Base-by-base conservation (phyloP, 257 asterid genomes). In the Fraxinus pennsylvanica region DNA sequence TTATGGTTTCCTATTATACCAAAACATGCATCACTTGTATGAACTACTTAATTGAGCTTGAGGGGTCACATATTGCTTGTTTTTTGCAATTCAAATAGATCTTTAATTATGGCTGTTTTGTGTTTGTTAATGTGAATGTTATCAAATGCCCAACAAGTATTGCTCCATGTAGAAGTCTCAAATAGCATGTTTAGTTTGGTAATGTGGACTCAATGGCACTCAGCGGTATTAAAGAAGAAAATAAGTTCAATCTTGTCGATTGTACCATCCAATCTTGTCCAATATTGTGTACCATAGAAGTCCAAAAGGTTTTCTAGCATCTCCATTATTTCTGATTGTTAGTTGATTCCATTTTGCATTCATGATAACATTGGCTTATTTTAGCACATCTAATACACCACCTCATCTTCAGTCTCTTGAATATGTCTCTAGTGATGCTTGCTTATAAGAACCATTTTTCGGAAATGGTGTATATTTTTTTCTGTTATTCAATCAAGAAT, bases 21-120 rank as follows among this genome's bases (percentile, higher is more conserved):
- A 50, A 50, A 36, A 65, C 8, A 52, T 38, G 10, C 63, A 2
- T 38, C 21, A 6, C 9, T 72, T 14, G 12, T 47, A 19, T 71
- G 68, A 30, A 1, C 63, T 72, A 30, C 68, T 29, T 68, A 45
- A 43, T 9, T 68, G 39, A 75, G 83, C 77, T 81, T 78, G 73
- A 77, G 78, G 25, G 25, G n/a, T 45, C 21, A 29, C 25, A 8
- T 73, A 3, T 54, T 52, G 33, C 72, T 74, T 54, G 33, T 21
- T 30, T 69, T 39, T 2, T 9, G 30, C 22, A 45, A 8, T 19
- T n/a, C 13, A 13, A 29, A 47, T 52, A 47, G 12, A 9, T 9
- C 19, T 43, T 39, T 14, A 41, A 47, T 5, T 43, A 68, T 76
- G 66, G 61, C 57, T 73, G 41, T 6, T 76, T 63, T 59, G 9